Conservation (phyloP, 805 yeast species). For the Candida bentonensis region DNA sequence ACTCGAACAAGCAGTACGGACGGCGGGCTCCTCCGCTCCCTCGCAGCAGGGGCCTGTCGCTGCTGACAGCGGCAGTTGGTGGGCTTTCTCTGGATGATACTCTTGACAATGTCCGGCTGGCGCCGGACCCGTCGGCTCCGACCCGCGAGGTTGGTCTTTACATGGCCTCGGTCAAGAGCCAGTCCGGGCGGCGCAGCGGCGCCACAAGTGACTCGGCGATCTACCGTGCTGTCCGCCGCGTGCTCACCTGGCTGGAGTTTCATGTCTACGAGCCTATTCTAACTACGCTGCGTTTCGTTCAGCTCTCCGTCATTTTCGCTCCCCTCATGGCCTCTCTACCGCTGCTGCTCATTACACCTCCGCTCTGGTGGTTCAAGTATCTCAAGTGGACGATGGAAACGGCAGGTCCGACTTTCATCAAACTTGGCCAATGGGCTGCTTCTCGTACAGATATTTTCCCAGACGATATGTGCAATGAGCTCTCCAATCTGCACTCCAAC, state of each 20-base stretch:
- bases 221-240: conserved; percentile 2
- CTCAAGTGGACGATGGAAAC: conserved; percentile 55
- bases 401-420: conserved; percentile 77
- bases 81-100: neutral
- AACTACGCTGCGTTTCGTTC: conserved; percentile 55
- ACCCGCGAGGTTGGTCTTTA: conserved; percentile 5
- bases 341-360: conserved; percentile 43
- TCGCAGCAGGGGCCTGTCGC: no score
- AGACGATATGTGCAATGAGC: conserved; percentile 56
- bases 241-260: conserved; percentile 6
- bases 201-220: conserved; percentile 1
- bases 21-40: no score
- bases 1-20: no score
- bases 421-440: conserved; percentile 98
- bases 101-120: neutral
- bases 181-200: neutral
- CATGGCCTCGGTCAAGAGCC: conserved; percentile 5
- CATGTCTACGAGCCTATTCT: conserved; percentile 53
- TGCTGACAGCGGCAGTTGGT: neutral
- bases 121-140: neutral
- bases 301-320: conserved; percentile 48
- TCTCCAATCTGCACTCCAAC: conserved; percentile 68
- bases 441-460: conserved; percentile 91
- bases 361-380: conserved; percentile 53
- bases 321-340: conserved; percentile 64